These are phyloP conservation scores for Gastrolobium villosum DNA, from an alignment of 306 rosid species.

Conservation along the genomic window DNA sequence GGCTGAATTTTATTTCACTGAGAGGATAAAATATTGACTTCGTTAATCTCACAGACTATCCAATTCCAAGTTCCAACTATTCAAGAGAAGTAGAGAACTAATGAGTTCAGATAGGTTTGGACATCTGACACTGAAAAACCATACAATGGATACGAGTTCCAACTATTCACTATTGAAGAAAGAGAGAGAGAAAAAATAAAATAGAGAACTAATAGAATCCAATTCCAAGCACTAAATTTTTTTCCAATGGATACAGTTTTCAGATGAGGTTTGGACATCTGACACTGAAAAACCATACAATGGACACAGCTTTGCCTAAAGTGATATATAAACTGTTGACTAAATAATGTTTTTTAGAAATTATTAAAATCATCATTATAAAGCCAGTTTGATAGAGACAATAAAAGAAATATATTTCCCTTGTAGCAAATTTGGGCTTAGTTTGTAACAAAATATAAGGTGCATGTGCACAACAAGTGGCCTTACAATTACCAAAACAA, in stretches of 20 bases:
- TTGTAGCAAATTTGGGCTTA: neutral
- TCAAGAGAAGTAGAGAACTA: slow-evolving; percentile 18
- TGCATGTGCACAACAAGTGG: neutral
- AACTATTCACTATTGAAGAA: too few relatives aligned
- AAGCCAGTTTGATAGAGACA: neutral
- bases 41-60: slow-evolving; percentile 27
- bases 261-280: slow-evolving; percentile 11
- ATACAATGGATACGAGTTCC: too few relatives aligned
- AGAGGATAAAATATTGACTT: slow-evolving; percentile 45
- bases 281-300: slow-evolving; percentile 1
- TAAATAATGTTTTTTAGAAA: neutral
- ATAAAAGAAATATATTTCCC: neutral
- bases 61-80: too few relatives aligned
- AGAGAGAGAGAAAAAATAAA: too few relatives aligned
- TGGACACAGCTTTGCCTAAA: neutral
- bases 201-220: too few relatives aligned
- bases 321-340: neutral
- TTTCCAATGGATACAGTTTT: too few relatives aligned
- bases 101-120: slow-evolving; percentile 1
- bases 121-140: too few relatives aligned
- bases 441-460: neutral
- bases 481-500: neutral
- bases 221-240: too few relatives aligned
- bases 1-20: slow-evolving; percentile 97
- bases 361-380: neutral